phyloP scores from a whole-genome alignment of 2,329 filamentous ascomycete genomes.

The Penicillium italicum region DNA sequence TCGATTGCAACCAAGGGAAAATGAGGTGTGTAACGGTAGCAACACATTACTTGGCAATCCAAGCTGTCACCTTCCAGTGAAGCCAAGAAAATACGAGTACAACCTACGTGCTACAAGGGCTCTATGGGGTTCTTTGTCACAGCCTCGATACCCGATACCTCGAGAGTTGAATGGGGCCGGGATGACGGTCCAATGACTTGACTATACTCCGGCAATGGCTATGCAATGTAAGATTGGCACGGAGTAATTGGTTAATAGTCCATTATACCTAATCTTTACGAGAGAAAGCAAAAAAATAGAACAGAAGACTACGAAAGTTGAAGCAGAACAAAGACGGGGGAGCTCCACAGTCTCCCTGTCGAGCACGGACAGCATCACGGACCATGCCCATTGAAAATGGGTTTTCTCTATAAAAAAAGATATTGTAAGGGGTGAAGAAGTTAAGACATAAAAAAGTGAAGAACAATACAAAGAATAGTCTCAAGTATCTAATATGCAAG shows the following conservation, averaged over 20 bases:
- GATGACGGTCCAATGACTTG: background rate
- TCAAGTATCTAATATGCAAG: background rate
- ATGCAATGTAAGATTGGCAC: background rate
- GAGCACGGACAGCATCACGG: conserved; percentile 22
- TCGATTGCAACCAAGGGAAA: background rate
- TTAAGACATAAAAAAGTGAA: background rate
- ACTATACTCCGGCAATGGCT: background rate
- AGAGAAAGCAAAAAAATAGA: background rate
- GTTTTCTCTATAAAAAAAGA: background rate
- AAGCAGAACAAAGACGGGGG: background rate
- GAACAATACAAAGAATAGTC: background rate
- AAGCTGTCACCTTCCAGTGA: background rate
- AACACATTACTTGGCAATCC: background rate
- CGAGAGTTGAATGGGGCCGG: background rate
- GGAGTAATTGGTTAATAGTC: background rate
- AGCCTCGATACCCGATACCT: background rate
- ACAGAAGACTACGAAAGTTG: background rate
- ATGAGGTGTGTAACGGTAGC: background rate
- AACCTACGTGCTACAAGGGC: background rate
- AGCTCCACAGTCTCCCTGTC: conserved; percentile 11
- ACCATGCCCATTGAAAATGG: conserved; percentile 3
- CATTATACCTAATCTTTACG: background rate
- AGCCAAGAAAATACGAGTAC: background rate
- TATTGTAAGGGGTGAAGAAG: background rate
- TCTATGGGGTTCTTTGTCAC: background rate